Evolutionary conservation across 176 grass and related monocot genomes (phyloP).

Genomic region (Thinopyrum elongatum): DNA sequence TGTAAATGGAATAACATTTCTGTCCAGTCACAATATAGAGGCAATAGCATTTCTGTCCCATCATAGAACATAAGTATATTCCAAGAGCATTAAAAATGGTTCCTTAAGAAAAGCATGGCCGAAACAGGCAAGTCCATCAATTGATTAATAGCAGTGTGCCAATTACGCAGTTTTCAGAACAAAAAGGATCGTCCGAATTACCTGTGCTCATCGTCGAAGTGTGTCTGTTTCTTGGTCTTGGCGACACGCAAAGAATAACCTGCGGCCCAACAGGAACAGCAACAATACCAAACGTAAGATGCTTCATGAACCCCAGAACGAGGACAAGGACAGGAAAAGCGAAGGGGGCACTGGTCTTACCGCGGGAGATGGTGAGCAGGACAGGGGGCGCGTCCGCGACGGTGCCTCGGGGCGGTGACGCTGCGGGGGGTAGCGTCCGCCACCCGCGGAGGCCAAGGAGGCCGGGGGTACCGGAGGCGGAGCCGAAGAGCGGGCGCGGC

Average conservation of each 20-base stretch:
- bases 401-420: slow-evolving; percentile 8
- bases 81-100: neutral
- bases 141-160: neutral
- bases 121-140: neutral
- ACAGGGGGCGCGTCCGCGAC: slow-evolving; percentile 28
- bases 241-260: slow-evolving; percentile 90
- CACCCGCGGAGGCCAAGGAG: slow-evolving; percentile 19
- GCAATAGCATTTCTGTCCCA: slow-evolving; percentile 7
- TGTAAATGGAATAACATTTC: neutral
- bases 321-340: neutral
- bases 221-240: slow-evolving; percentile 67
- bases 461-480: slow-evolving; percentile 4
- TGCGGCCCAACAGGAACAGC: slow-evolving; percentile 38
- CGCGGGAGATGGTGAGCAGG: slow-evolving; percentile 35
- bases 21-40: slow-evolving; percentile 5
- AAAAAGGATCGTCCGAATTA: slow-evolving; percentile 18
- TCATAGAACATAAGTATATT: neutral
- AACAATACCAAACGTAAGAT: neutral
- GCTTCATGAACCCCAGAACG: neutral
- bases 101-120: neutral
- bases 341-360: slow-evolving; percentile 14
- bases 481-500: slow-evolving; percentile 11
- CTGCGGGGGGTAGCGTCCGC: slow-evolving; percentile 1
- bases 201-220: slow-evolving; percentile 82
- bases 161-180: neutral